Evolutionary conservation across 306 rosid genomes (phyloP), one percentile per base, ranked within the genome.

Genomic region (Adenanthera pavonina): DNA sequence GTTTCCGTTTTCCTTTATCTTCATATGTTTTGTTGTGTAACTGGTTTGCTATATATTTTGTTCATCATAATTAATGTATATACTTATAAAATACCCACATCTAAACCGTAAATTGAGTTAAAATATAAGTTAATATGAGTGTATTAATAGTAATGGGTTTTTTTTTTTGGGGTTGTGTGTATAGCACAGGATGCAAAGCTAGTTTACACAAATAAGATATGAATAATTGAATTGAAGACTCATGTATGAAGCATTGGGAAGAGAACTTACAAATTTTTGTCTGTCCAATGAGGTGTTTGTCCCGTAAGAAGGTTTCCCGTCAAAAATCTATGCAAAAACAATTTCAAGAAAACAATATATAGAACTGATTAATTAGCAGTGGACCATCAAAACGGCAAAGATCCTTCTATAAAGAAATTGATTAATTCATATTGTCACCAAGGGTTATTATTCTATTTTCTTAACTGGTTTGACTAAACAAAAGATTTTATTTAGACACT

Each of bases 241-340:
- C 54, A 44, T 19, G 10, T 2, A 13, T 12, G 40, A 9, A 69
- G 41, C 47, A 30, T 19, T 20, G n/a, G 16, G 17, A 54, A 82
- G 79, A 62, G 10, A 47, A 75, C 94, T 87, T 79, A 92, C 94
- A 80, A 6, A 11, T 8, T 5, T 6, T 10, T 33, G 2, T 13
- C 48, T 72, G 78, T 25, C 92, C 90, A 90, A 6, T 52, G 8
- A 49, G 90, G 92, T 52, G 82, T 75, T 0, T 59, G 0, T 81
- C 94, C 97, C 17, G 82, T 83, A 8, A 92, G 86, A 84, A 85
- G 9, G 83, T 92, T 90, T 85, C 89, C 88, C 36, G 91, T 90
- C 46, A 92, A 85, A 87, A 83, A 88, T 59, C 97, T 90, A 41
- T 53, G 8, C 7, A 61, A 79, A 54, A 35, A 19, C 2, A 48